Base-by-base conservation (phyloP, 2,329 filamentous ascomycete genomes). In the Aphanocladium album region DNA sequence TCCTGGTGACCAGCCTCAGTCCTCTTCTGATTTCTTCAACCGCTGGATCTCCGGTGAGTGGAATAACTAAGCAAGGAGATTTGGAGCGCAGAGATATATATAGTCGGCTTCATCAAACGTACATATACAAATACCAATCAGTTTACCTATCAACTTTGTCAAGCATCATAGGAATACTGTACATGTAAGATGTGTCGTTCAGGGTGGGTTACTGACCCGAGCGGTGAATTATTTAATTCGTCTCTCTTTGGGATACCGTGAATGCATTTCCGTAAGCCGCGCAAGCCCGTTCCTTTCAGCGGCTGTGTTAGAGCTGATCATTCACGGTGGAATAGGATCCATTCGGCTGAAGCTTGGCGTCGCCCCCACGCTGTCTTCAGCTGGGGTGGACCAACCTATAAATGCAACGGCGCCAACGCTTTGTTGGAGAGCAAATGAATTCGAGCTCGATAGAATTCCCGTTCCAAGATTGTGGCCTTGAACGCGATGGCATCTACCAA, bases 21-120 rank as follows among this genome's bases (percentile, higher is more conserved):
- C 47, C 6, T 43, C 63, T 5, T 35, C 59, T 0, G 62, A 65
- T 52, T 61, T 65, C 21, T 60, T 64, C 54, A 64, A 64, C 60
- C 60, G 63, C 37, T 65, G 63, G 63, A 52, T 65, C 21, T 33
- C 21, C 0, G 63, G 63, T 19, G 63, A 64, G 51, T 65, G 62
- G 61, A 49, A 52, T n/a, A 52, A 60, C 5, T 62, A 46, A 35
- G 55, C 27, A 27, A 21, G 6, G 1, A 41, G n/a, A 12, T n/a
- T 25, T 33, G 5, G 35, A 51, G 11, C 17, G 16, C n/a, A 19
- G 6, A 25, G 12, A 27, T 1, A 27, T 23, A 45, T 46, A 21
- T 35, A 51, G 25, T 17, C 35, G 51, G 45, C 43, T 43, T 6
- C 11, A 17, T 49, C 49, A 43, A 35, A 60, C 35, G 49, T 53